These are phyloP conservation scores for Tuber brumale DNA, from an alignment of 495 filamentous ascomycete genomes.

Conservation along the genomic window DNA sequence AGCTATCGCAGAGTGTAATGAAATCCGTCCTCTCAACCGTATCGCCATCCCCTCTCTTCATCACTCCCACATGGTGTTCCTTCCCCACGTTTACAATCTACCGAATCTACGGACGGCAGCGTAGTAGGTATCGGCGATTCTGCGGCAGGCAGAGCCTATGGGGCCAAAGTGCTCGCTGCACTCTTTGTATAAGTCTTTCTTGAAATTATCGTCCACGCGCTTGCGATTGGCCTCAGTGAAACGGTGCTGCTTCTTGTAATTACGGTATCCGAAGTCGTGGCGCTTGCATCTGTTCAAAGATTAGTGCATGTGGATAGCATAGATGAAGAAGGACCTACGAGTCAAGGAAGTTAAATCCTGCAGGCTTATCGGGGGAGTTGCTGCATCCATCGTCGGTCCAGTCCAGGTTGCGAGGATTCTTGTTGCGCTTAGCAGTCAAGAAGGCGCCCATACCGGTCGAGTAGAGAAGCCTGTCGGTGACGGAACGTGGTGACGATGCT, in stretches of 20 bases:
- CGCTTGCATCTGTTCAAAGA: conserved; percentile 42
- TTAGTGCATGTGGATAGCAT: not conserved
- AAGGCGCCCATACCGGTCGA: conserved; percentile 9
- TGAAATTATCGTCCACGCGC: conserved; percentile 47
- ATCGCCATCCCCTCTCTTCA: not conserved
- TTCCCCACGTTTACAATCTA: conserved; percentile 21
- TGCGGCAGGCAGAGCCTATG: conserved; percentile 36
- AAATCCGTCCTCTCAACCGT: not conserved
- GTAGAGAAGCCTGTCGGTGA: conserved; percentile 25
- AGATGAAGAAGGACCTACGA: conserved; percentile 17
- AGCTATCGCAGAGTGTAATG: not conserved
- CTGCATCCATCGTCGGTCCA: conserved; percentile 48
- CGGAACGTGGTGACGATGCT: not conserved
- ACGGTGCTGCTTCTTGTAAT: conserved; percentile 45
- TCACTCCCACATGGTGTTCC: not conserved
- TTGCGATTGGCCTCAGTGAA: conserved; percentile 43
- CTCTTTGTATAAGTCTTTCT: conserved; percentile 42
- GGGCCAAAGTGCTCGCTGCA: conserved; percentile 18
- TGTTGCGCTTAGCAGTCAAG: conserved; percentile 16
- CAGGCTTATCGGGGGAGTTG: conserved; percentile 46
- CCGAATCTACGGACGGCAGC: conserved; percentile 46
- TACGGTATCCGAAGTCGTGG: conserved; percentile 51
- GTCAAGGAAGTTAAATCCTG: conserved; percentile 45
- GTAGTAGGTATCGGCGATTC: conserved; percentile 47
- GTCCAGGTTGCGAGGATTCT: conserved; percentile 42